These are phyloP conservation scores for Immersiporthe knoxdaviesiana DNA, from an alignment of 2,329 filamentous ascomycete species.

Conservation along the genomic window DNA sequence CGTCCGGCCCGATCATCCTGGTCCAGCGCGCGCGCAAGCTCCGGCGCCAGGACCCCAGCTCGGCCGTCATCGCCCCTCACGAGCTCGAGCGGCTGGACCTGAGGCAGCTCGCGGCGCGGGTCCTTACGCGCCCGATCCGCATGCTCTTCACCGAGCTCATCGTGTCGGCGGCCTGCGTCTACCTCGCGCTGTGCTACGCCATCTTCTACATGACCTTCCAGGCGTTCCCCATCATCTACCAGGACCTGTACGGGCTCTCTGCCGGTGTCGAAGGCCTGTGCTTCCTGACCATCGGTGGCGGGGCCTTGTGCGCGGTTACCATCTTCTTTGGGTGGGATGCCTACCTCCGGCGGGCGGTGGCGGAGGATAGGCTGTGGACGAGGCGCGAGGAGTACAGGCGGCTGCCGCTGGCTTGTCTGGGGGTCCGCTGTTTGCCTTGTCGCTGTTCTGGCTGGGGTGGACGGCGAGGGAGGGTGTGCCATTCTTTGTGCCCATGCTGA, in stretches of 20 bases:
- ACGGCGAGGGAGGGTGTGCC: conserved; percentile 51
- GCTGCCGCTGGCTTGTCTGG: conserved; percentile 71
- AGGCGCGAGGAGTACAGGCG: conserved; percentile 68
- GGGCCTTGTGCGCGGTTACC: conserved; percentile 60
- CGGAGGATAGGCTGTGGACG: conserved; percentile 58
- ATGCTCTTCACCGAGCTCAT: conserved; percentile 77
- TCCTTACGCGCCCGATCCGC: conserved; percentile 70
- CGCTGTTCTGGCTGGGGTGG: conserved; percentile 67
- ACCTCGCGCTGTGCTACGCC: conserved; percentile 71
- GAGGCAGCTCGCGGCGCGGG: conserved; percentile 66
- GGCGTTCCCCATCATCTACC: conserved; percentile 73
- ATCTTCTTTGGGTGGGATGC: conserved; percentile 70
- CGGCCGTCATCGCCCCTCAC: conserved; percentile 59
- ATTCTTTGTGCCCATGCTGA: conserved; percentile 61
- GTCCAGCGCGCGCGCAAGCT: conserved; percentile 59
- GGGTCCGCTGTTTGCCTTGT: conserved; percentile 65
- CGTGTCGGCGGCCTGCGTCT: conserved; percentile 70
- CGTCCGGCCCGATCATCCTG: conserved; percentile 62
- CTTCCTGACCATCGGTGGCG: conserved; percentile 70
- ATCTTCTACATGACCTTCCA: conserved; percentile 75
- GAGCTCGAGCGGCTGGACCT: conserved; percentile 65
- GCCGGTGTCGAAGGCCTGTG: conserved; percentile 67
- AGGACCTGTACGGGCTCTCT: conserved; percentile 63
- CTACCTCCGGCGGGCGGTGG: conserved; percentile 57
- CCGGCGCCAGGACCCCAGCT: conserved; percentile 57